phyloP scores from a whole-genome alignment of 768 basidiomycete species.

The Saitozyma sp. region DNA sequence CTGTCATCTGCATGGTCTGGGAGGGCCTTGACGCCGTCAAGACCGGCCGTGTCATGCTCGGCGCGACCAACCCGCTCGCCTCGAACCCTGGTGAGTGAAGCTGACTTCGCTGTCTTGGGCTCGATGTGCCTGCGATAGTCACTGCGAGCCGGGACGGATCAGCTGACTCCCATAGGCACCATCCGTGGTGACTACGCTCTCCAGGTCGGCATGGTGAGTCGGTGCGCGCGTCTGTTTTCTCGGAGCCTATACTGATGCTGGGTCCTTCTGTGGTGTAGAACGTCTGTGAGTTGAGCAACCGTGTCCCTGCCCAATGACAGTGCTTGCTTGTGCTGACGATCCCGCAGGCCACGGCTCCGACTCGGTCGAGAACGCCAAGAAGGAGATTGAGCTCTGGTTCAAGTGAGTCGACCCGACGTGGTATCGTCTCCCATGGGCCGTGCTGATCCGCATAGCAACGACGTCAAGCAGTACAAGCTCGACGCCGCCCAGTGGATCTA shows the following conservation, averaged over 20 bases:
- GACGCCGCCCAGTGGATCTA: constrained; percentile 40
- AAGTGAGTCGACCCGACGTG: constrained; percentile 29
- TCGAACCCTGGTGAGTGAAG: constrained; percentile 74
- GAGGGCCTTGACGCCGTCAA: constrained; percentile 67
- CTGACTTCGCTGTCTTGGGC: background rate
- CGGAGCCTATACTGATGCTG: background rate
- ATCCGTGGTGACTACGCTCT: constrained; percentile 96
- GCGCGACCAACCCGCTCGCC: constrained; percentile 91
- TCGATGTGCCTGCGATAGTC: background rate
- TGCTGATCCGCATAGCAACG: constrained; percentile 29
- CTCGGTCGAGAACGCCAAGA: constrained; percentile 60
- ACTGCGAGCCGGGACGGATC: background rate
- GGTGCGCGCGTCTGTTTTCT: background rate
- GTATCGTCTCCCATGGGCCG: background rate
- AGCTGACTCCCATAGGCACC: constrained; percentile 60
- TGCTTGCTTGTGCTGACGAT: background rate
- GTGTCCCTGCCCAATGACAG: background rate
- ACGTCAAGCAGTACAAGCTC: constrained; percentile 49
- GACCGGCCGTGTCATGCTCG: constrained; percentile 94
- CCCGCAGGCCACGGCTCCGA: constrained; percentile 50
- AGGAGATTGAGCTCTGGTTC: constrained; percentile 86
- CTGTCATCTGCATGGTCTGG: constrained; percentile 84
- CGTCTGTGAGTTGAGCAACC: constrained; percentile 39
- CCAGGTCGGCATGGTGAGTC: constrained; percentile 68
- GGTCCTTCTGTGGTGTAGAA: constrained; percentile 26